These are phyloP conservation scores for Backusella sp. DNA, from an alignment of 192 early-diverging fungal genomes.

Conservation along the genomic window DNA sequence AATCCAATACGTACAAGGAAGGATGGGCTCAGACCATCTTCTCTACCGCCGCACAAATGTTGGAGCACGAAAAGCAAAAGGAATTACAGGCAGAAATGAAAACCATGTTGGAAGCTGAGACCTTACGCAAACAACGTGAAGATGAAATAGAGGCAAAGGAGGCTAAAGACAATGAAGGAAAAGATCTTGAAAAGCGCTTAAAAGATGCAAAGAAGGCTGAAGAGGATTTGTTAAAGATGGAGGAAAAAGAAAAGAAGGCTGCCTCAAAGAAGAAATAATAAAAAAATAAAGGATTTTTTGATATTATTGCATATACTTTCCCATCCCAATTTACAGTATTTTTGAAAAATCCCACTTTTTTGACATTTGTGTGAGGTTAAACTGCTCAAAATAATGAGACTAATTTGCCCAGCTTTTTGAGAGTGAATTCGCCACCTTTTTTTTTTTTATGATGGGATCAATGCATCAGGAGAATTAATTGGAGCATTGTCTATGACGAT, in stretches of 20 bases:
- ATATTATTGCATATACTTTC: too few relatives aligned
- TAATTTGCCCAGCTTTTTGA: too few relatives aligned
- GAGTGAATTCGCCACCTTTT: too few relatives aligned
- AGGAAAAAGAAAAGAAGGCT: slow-evolving; percentile 39
- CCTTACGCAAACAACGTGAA: slow-evolving; percentile 25
- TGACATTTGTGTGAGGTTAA: too few relatives aligned
- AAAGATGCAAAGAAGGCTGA: slow-evolving; percentile 33
- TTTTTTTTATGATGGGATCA: too few relatives aligned
- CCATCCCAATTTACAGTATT: too few relatives aligned
- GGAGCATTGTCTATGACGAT: too few relatives aligned
- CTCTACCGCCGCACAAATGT: slow-evolving; percentile 74
- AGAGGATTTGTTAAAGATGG: slow-evolving; percentile 43
- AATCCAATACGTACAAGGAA: slow-evolving; percentile 74
- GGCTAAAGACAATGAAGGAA: slow-evolving; percentile 43
- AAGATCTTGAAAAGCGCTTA: slow-evolving; percentile 17
- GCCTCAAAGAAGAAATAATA: slow-evolving; percentile 28
- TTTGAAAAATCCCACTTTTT: too few relatives aligned
- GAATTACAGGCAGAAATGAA: slow-evolving; percentile 44
- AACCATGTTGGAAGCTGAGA: slow-evolving; percentile 10
- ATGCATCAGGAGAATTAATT: too few relatives aligned
- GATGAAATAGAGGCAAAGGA: slow-evolving; percentile 47
- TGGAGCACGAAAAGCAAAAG: slow-evolving; percentile 60
- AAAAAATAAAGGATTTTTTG: neutral
- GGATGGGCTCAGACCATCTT: slow-evolving; percentile 89
- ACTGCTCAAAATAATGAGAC: too few relatives aligned